Base-by-base conservation (phyloP, 371 early-diverging fungal genomes). In the Mortierella sp. region DNA sequence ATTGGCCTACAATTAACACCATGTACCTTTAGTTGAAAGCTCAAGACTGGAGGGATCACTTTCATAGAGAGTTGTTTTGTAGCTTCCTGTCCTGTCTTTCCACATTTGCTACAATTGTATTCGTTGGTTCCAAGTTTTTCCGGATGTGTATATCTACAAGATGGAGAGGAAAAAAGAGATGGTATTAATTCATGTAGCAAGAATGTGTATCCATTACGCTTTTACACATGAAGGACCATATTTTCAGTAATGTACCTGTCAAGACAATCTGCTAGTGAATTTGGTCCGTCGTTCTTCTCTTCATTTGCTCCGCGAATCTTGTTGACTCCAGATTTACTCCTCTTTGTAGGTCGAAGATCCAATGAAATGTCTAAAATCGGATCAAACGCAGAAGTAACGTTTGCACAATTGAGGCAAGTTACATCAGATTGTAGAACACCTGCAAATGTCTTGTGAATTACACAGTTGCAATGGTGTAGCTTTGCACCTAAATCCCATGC, bases 311-410 rank as follows among this genome's bases (percentile, higher is more conserved):
- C 78, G 19, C 78, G 78, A 13, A 66, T 55, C 49, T 78, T 78
- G 63, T 69, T 72, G 35, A 62, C 23, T 15, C 68, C 64, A n/a
- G 74, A 76, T 68, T 80, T 81, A 64, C 74, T 66, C 51, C 82
- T 60, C 61, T 66, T 83, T 32, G 86, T 71, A 3, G 90, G 76
- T 59, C 87, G 86, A 40, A 98, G 83, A 29, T 96, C 97, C 35
- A 98, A 83, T 51, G 97, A 95, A 34, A 97, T 87, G 82, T 98
- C 98, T 49, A 98, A 85, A 82, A 97, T 92, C 17, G 97, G 97
- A 75, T 98, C 98, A 59, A 86, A 84, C 0, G 95, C 91, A 0
- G 90, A 89, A 2, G 95, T 93, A 7, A 92, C 89, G 68, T 93
- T 93, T 61, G 90, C 89, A 75, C 98, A 98, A 47, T 85, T 76